A percentile compares a stretch with the other conserved stretches of the same genome.
Evolutionary conservation across 2,329 filamentous ascomycete genomes (phyloP).

Genomic region (Phyllosticta ampelicida): DNA sequence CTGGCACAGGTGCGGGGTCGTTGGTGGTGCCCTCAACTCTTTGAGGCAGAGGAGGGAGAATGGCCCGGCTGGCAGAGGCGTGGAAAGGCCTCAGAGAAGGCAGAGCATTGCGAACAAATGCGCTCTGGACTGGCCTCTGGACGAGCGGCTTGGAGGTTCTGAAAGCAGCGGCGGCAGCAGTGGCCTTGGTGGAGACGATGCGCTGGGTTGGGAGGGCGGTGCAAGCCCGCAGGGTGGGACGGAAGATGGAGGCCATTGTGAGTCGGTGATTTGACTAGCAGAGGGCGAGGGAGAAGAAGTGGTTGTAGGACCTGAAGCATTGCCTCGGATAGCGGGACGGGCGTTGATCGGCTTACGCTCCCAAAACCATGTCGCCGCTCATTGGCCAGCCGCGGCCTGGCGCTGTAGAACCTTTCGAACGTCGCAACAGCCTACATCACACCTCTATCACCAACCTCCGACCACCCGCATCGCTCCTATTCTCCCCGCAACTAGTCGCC

Average conservation of each 20-base stretch:
- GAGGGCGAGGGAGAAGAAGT: neutral
- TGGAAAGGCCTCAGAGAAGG: conserved; percentile 61
- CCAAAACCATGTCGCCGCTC: conserved; percentile 6
- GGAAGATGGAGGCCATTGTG: conserved; percentile 44
- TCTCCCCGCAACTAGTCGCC: conserved; percentile 21
- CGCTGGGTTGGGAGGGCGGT: conserved; percentile 32
- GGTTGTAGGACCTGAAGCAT: conserved; percentile 2
- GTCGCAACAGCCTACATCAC: conserved; percentile 15
- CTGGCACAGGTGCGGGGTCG: conserved; percentile 67
- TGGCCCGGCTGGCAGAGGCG: conserved; percentile 61
- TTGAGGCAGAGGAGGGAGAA: conserved; percentile 81
- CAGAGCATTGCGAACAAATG: conserved; percentile 32
- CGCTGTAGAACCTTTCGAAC: conserved; percentile 6
- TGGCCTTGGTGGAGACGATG: conserved; percentile 32
- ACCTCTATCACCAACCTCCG: conserved; percentile 42
- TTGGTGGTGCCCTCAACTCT: conserved; percentile 74
- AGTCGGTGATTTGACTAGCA: conserved; percentile 6
- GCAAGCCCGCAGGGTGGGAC: conserved; percentile 37
- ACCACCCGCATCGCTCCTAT: conserved; percentile 22
- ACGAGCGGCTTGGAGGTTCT: conserved; percentile 22
- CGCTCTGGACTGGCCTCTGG: conserved; percentile 26
- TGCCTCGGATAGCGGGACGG: conserved; percentile 5
- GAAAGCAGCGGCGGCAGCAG: conserved; percentile 23
- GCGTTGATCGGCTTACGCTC: conserved; percentile 7
- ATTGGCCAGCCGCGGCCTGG: neutral